These are phyloP conservation scores for Inga leiocalycina DNA, from an alignment of 306 rosid genomes.

Conservation along the genomic window DNA sequence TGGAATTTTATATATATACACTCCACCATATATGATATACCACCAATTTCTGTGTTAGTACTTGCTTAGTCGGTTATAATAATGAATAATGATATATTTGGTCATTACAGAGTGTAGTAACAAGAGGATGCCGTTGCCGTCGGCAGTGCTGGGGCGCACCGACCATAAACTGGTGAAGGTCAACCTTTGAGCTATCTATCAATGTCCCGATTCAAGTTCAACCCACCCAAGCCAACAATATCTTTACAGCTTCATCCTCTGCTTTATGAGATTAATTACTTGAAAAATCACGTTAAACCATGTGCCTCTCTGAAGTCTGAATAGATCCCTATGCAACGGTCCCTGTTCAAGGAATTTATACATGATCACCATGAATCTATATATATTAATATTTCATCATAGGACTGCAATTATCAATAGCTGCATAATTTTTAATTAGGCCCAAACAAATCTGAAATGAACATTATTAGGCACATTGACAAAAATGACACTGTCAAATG, in stretches of 20 bases:
- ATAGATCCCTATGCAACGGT: background rate
- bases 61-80: background rate
- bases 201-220: background rate
- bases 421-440: too few species aligned
- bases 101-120: background rate
- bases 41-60: background rate
- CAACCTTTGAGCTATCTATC: background rate
- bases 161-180: constrained; percentile 15
- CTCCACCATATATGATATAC: background rate
- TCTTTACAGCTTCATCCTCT: background rate
- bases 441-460: too few species aligned
- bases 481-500: too few species aligned
- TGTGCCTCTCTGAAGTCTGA: background rate
- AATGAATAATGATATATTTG: background rate
- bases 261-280: background rate
- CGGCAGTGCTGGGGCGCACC: constrained; percentile 11
- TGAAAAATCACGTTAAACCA: background rate
- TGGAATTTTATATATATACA: background rate
- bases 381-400: too few species aligned
- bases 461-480: too few species aligned
- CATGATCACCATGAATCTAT: too few species aligned
- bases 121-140: background rate
- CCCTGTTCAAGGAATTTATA: background rate
- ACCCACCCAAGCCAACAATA: background rate
- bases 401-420: too few species aligned